phyloP scores from a whole-genome alignment of 352 stramenopile genomes.

The Pythium plurisporium region DNA sequence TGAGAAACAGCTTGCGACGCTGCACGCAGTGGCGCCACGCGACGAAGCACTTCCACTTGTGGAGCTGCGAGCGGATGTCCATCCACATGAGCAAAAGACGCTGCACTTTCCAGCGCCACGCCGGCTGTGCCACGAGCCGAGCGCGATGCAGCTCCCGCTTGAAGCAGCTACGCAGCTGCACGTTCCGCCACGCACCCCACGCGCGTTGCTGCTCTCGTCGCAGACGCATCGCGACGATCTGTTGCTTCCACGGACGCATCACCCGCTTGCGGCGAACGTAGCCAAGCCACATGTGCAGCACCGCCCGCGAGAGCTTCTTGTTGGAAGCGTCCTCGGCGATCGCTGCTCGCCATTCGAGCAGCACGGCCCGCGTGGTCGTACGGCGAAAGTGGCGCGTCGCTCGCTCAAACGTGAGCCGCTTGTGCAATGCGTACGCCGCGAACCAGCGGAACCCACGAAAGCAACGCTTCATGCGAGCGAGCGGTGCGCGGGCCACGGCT shows the following conservation, averaged over 20 bases:
- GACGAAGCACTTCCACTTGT: conserved; percentile 37
- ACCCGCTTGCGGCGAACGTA: conserved; percentile 34
- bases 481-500: conserved; percentile 42
- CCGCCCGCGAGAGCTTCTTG: conserved; percentile 40
- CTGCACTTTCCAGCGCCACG: conserved; percentile 43
- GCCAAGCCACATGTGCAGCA: conserved; percentile 22
- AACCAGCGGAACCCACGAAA: conserved; percentile 37
- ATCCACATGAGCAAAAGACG: conserved; percentile 56
- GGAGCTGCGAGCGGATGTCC: conserved; percentile 18
- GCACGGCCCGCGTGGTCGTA: conserved; percentile 12
- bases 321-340: conserved; percentile 38
- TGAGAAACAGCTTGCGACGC: conserved; percentile 49
- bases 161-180: conserved; percentile 52
- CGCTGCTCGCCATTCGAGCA: conserved; percentile 42
- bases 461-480: conserved; percentile 41
- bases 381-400: conserved; percentile 21
- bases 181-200: conserved; percentile 44
- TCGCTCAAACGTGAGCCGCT: conserved; percentile 14
- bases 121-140: conserved; percentile 34
- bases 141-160: conserved; percentile 51
- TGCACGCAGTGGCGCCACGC: conserved; percentile 43
- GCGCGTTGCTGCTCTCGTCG: conserved; percentile 23
- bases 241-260: conserved; percentile 36
- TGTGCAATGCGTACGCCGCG: conserved; percentile 10
- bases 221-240: conserved; percentile 14